Base-by-base conservation (phyloP, 257 asterid species). In the Verbascum thapsus region DNA sequence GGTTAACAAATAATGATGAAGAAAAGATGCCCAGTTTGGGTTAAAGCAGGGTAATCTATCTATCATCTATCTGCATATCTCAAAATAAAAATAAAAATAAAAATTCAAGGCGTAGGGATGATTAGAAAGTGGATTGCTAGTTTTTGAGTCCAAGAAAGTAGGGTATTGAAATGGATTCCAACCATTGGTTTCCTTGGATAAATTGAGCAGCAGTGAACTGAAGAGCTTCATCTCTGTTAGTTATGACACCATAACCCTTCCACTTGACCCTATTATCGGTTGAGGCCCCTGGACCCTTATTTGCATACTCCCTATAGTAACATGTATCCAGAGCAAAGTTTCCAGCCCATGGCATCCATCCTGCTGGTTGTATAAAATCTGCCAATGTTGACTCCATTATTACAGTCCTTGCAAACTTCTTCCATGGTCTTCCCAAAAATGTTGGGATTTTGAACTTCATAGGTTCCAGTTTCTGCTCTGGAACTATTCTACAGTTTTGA, bases 261-360 rank as follows among this genome's bases (percentile, higher is more conserved):
- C 88, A 82, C 2, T 35, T 58, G 32, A 82, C 78, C 58, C 83
- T 44, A 50, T 43, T 71, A n/a, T 39, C 71, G 0, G 76, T 79
- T 16, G 63, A 15, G 40, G 72, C 67, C 7, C 79, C 81, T 0
- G 83, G 85, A 3, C 88, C 81, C 0, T 71, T 52, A 53, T 82
- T 79, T 23, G 22, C 76, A 7, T 71, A 69, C 73, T 76, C 85
- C 18, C 76, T 65, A 35, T 64, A 74, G n/a, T 59, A 51, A 0
- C 37, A 52, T 0, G 81, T 82, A 58, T 74, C 81, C 8, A 74
- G 80, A n/a, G 73, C 79, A 26, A 74, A 58, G 44, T 58, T 66
- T 2, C 83, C 83, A 2, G 37, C 10, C 88, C 85, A 78, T 0
- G 78, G 81, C 70, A 78, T 39, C 85, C 85, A 79, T 8, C 83